Conservation (phyloP, 2,329 filamentous ascomycete species). For the Apiospora rasikravindrae region DNA sequence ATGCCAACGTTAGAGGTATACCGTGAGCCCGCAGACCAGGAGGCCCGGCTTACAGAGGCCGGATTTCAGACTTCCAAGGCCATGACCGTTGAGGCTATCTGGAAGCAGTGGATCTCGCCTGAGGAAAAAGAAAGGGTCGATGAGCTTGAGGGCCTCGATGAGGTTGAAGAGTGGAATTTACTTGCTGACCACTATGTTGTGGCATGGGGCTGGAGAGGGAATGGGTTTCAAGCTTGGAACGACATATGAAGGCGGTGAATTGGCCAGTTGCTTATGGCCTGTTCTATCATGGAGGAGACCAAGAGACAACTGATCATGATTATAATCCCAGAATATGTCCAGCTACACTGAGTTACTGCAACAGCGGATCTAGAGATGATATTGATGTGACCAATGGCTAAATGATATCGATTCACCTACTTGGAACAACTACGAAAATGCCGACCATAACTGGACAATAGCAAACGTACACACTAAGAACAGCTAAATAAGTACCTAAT, state of each 20-base stretch:
- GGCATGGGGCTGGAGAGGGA: constrained; percentile 81
- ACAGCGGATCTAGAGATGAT: background rate
- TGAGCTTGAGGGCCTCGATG: constrained; percentile 84
- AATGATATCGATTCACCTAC: background rate
- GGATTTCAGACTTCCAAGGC: constrained; percentile 62
- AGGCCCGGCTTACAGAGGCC: constrained; percentile 65
- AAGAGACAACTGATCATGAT: background rate
- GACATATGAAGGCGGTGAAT: background rate
- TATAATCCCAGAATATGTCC: background rate
- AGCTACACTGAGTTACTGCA: background rate
- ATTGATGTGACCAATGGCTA: background rate
- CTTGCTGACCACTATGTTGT: constrained; percentile 89
- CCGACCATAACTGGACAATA: too few relatives aligned
- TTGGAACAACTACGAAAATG: too few relatives aligned
- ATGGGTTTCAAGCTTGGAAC: constrained; percentile 35
- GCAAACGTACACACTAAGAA: too few relatives aligned
- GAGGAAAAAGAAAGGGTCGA: constrained; percentile 82
- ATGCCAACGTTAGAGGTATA: constrained; percentile 84
- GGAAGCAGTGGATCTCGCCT: constrained; percentile 72
- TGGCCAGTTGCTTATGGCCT: background rate
- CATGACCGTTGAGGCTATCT: constrained; percentile 64
- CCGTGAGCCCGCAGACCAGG: constrained; percentile 70
- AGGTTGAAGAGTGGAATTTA: constrained; percentile 92
- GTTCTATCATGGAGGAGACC: background rate
- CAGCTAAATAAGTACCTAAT: background rate